phyloP scores from a whole-genome alignment of 495 filamentous ascomycete genomes.

The Penicillium daleae region DNA sequence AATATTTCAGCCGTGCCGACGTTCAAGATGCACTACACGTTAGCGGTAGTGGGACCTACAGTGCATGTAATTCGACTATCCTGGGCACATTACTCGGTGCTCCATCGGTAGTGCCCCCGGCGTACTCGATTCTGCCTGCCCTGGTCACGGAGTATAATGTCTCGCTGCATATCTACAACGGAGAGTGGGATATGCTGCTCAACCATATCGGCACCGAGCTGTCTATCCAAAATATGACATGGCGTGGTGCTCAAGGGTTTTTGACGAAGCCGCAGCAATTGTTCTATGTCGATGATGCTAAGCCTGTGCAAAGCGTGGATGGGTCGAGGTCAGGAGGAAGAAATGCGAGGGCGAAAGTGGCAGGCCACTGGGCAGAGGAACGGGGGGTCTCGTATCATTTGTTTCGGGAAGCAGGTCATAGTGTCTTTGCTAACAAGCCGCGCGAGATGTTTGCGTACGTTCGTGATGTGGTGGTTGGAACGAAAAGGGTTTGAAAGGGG shows the following conservation, averaged over 20 bases:
- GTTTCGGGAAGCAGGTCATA: constrained; percentile 41
- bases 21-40: constrained; percentile 44
- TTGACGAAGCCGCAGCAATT: constrained; percentile 15
- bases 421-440: constrained; percentile 39
- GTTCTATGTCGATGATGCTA: constrained; percentile 35
- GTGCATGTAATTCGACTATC: constrained; percentile 38
- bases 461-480: constrained; percentile 40
- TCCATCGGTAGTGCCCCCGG: constrained; percentile 27
- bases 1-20: constrained; percentile 41
- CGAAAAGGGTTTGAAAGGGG: neutral
- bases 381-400: constrained; percentile 43
- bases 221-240: constrained; percentile 49
- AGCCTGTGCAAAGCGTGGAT: constrained; percentile 7
- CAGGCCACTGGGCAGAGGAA: constrained; percentile 36
- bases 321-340: neutral
- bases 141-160: constrained; percentile 40
- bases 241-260: constrained; percentile 38
- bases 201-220: constrained; percentile 46
- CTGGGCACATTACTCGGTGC: constrained; percentile 27
- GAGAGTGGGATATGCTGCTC: constrained; percentile 46
- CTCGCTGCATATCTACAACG: constrained; percentile 44
- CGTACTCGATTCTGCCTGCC: constrained; percentile 38
- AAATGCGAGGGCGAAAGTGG: constrained; percentile 10
- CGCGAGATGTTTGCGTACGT: constrained; percentile 46
- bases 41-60: constrained; percentile 25